Base-by-base conservation (phyloP, 768 basidiomycete genomes). In the Suillus cothurnatus region DNA sequence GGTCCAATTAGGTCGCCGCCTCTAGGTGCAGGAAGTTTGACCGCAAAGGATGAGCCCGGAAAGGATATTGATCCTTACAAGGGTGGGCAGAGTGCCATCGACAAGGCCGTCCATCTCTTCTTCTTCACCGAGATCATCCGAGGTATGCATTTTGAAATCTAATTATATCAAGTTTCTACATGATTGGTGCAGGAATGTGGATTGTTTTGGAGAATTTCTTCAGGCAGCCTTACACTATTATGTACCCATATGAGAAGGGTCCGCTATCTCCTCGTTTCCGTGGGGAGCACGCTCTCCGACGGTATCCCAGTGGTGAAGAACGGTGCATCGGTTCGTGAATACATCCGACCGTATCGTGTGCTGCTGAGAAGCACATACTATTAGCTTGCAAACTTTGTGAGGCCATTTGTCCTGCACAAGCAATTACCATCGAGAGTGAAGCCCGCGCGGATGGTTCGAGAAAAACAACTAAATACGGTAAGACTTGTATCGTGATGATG, bases 381-480 rank as follows among this genome's bases (percentile, higher is more conserved):
- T 53, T 71, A 98, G 97, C 97, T 34, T 99, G 97, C 82, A 99
- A 99, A 79, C 88, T 99, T 26, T 99, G 97, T 74, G 97, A 99
- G 79, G 97, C 97, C 45, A 99, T 99, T 72, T 99, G 97, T 76
- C 97, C 97, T 39, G 97, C 97, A 32, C 97, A 98, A 77, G 97
- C 97, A 34, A 99, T 99, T 75, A 99, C 97, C 31, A 99, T 99
- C 70, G 97, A 99, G 81, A 97, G 95, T 66, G 97, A 99, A 79
- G 89, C 95, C 63, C 91, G 97, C 68, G 82, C 89, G 78, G 97
- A 99, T 76, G 97, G 97, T 52, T 96, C 94, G 62, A 87, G 97
- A 74, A 87, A 94, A 80, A 99, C 97, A 64, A 99, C 97, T 36
- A 93, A 94, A 89, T 99, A 99, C 72, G 97, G 95, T 92, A 62